These are phyloP conservation scores for Eutrema heterophyllum DNA, from an alignment of 345 rosid species.

Conservation along the genomic window DNA sequence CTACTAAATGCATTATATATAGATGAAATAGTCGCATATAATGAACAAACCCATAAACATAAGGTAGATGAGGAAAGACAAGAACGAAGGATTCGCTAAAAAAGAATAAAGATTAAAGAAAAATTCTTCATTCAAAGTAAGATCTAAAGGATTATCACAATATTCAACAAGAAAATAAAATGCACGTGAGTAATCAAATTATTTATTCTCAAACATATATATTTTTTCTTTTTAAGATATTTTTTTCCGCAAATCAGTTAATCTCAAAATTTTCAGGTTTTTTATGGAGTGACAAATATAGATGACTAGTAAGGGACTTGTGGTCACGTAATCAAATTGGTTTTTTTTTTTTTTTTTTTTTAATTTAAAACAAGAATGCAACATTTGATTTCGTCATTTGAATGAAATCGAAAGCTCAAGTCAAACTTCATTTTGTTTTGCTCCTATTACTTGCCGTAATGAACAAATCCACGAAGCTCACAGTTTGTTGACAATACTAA, in stretches of 20 bases:
- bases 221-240: not conserved
- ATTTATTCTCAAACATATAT: too few relatives aligned
- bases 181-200: too few relatives aligned
- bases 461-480: slow-evolving; percentile 15
- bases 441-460: slow-evolving; percentile 19
- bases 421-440: slow-evolving; percentile 7
- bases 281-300: not conserved
- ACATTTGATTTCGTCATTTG: not conserved
- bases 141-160: too few relatives aligned
- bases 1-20: too few relatives aligned
- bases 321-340: not conserved
- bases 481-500: slow-evolving; percentile 33
- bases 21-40: too few relatives aligned
- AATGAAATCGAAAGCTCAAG: slow-evolving; percentile 18
- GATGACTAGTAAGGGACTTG: not conserved
- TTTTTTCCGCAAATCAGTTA: not conserved
- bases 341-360: not conserved
- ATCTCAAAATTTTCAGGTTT: not conserved
- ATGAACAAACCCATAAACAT: too few relatives aligned
- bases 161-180: too few relatives aligned
- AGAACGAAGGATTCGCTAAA: too few relatives aligned
- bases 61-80: too few relatives aligned
- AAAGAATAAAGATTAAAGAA: too few relatives aligned
- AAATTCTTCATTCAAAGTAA: too few relatives aligned
- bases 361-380: not conserved